Conservation (phyloP, 202 grass and related monocot species). For the Musa balbisiana region DNA sequence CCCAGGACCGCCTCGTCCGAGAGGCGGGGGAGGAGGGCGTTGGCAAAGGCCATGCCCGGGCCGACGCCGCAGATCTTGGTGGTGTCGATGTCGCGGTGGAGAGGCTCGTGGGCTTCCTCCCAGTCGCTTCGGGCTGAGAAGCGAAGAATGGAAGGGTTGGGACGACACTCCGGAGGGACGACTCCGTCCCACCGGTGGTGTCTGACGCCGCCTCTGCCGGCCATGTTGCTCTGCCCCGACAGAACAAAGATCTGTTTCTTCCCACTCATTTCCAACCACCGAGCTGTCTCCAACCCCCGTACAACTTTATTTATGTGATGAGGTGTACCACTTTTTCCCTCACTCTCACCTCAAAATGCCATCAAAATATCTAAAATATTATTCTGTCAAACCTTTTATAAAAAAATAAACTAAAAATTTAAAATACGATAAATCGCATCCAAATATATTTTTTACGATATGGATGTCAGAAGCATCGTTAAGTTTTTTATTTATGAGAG, state of each 20-base stretch:
- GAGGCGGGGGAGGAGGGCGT: constrained; percentile 36
- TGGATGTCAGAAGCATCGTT: no score
- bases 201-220: constrained; percentile 61
- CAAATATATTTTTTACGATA: no score
- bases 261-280: background rate
- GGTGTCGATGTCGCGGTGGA: constrained; percentile 83
- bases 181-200: constrained; percentile 52
- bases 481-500: no score
- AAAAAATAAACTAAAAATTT: no score
- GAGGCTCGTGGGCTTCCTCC: constrained; percentile 58
- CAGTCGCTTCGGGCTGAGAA: constrained; percentile 42
- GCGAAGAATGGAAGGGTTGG: constrained; percentile 45
- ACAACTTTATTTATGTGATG: no score
- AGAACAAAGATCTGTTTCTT: constrained; percentile 69
- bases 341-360: no score
- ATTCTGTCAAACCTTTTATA: no score
- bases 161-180: constrained; percentile 27
- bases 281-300: no score
- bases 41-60: constrained; percentile 76
- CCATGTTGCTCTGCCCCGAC: constrained; percentile 92
- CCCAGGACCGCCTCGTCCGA: constrained; percentile 7
- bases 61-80: constrained; percentile 78
- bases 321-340: no score
- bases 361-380: no score
- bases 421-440: no score